phyloP scores from a whole-genome alignment of 129 eudicot species.

The Pseudognaphalium luteoalbum region DNA sequence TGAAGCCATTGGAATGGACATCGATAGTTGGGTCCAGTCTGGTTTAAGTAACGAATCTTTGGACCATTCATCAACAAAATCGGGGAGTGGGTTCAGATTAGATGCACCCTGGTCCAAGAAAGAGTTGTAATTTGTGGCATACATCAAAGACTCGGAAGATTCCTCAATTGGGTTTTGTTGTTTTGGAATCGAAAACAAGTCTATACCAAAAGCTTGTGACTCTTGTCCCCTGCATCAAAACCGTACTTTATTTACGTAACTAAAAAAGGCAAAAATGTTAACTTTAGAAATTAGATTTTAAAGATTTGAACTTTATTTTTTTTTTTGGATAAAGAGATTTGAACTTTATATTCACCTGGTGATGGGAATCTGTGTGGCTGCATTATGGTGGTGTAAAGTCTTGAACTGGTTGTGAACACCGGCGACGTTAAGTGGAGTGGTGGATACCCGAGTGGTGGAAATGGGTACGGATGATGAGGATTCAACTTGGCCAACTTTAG shows the following conservation, averaged over 20 bases:
- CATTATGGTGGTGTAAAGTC: slow-evolving; percentile 34
- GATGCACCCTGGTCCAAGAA: slow-evolving; percentile 45
- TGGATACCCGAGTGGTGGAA: slow-evolving; percentile 41
- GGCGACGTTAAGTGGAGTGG: slow-evolving; percentile 33
- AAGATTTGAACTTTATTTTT: too few species aligned
- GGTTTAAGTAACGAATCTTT: slow-evolving; percentile 62
- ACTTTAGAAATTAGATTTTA: too few species aligned
- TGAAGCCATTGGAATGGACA: slow-evolving; percentile 80
- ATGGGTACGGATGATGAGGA: slow-evolving; percentile 54
- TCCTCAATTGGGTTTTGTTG: slow-evolving; percentile 38
- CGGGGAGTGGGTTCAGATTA: slow-evolving; percentile 43
- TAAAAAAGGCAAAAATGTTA: background rate
- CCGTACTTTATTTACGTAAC: background rate
- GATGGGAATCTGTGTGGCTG: slow-evolving; percentile 30
- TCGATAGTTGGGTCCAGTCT: slow-evolving; percentile 93
- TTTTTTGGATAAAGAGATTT: too few species aligned
- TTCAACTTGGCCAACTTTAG: slow-evolving; percentile 51
- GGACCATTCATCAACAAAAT: slow-evolving; percentile 60
- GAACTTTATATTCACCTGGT: slow-evolving; percentile 39
- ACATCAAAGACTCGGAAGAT: slow-evolving; percentile 43
- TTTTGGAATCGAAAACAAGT: slow-evolving; percentile 37
- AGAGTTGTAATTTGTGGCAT: slow-evolving; percentile 35
- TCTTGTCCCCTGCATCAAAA: slow-evolving; percentile 45
- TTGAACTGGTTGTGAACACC: slow-evolving; percentile 43
- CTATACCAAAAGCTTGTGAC: slow-evolving; percentile 30